phyloP scores from a whole-genome alignment of 176 grass and related monocot species.

The Puya raimondii region DNA sequence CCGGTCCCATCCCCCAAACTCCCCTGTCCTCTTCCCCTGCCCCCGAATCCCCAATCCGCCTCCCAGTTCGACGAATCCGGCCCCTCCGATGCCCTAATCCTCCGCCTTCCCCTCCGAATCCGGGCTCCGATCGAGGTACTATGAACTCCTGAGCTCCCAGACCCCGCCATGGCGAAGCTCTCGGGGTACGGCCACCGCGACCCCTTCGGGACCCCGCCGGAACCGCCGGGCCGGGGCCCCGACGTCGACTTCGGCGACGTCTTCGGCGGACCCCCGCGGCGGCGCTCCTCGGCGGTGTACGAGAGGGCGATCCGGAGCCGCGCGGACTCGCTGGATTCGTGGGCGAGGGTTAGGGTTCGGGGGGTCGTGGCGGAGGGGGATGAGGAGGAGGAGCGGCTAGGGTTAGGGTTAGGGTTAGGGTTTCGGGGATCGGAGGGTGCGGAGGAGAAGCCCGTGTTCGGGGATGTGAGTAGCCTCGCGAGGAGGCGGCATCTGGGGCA shows the following conservation, averaged over 20 bases:
- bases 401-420: background rate
- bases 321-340: slow-evolving; percentile 34
- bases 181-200: slow-evolving; percentile 7
- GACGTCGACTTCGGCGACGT: slow-evolving; percentile 73
- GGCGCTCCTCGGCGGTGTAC: slow-evolving; percentile 40
- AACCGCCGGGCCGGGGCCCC: slow-evolving; percentile 1
- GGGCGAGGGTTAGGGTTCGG: background rate
- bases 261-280: slow-evolving; percentile 68
- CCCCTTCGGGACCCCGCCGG: background rate
- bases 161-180: background rate
- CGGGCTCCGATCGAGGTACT: too few species aligned
- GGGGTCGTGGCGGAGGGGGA: slow-evolving; percentile 20
- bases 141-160: background rate
- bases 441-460: slow-evolving; percentile 55
- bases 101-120: too few species aligned
- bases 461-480: slow-evolving; percentile 47
- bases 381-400: slow-evolving; percentile 2
- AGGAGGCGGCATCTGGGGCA: slow-evolving; percentile 48
- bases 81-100: background rate
- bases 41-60: background rate
- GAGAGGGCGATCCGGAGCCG: slow-evolving; percentile 25
- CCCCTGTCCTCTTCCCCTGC: background rate
- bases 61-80: background rate
- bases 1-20: background rate
- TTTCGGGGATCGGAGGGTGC: background rate